Conservation (phyloP, 139 green algal genomes). For the Zygnema circumcarinatum region DNA sequence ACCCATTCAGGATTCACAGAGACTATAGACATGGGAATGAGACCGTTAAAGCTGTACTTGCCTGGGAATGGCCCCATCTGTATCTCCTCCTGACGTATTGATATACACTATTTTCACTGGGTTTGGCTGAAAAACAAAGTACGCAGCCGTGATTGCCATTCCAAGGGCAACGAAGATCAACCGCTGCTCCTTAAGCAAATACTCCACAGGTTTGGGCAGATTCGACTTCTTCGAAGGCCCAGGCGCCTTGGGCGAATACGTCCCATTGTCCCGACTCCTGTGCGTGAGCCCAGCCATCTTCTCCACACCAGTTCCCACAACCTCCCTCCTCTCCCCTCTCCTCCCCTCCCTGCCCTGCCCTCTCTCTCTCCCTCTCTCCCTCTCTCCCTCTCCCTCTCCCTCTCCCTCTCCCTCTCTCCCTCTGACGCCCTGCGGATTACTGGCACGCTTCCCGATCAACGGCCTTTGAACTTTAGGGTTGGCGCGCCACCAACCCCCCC, state of each 20-base stretch:
- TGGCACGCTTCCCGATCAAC: not conserved
- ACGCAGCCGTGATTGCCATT: slow-evolving; percentile 25
- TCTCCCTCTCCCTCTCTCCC: not conserved
- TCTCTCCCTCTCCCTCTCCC: not conserved
- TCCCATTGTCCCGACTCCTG: not conserved
- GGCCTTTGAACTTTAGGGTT: too few relatives aligned
- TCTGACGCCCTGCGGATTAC: not conserved
- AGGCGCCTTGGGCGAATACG: not conserved
- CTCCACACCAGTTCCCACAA: too few relatives aligned
- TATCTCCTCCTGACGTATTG: too few relatives aligned
- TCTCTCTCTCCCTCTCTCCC: not conserved
- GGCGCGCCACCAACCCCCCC: too few relatives aligned
- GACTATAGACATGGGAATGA: too few relatives aligned
- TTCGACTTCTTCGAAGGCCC: not conserved
- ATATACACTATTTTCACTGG: too few relatives aligned
- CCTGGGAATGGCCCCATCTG: too few relatives aligned
- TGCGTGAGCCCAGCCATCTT: not conserved
- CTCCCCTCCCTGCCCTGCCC: not conserved
- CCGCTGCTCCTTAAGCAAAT: slow-evolving; percentile 33
- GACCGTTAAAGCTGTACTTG: too few relatives aligned
- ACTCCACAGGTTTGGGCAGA: slow-evolving; percentile 30
- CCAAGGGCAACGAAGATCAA: slow-evolving; percentile 28
- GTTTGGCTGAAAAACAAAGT: not conserved
- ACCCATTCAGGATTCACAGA: too few relatives aligned
- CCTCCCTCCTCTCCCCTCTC: not conserved